A percentile compares a stretch with the other conserved stretches of the same genome.
phyloP scores from a whole-genome alignment of 176 grass and related monocot genomes.

The Aegilops bicornis region DNA sequence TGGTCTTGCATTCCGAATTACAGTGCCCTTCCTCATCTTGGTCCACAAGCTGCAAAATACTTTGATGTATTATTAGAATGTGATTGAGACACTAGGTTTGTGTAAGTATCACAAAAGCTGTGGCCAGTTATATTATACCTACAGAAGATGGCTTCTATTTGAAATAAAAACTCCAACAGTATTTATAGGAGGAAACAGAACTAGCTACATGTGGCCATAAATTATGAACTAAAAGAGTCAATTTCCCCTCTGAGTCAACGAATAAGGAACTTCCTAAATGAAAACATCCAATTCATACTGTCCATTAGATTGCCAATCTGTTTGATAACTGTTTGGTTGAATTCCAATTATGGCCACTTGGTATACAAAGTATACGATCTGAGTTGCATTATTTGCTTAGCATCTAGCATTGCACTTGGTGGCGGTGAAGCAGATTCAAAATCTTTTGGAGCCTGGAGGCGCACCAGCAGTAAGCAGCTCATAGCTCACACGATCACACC shows the following conservation, averaged over 20 bases:
- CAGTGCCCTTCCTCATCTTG: constrained; percentile 92
- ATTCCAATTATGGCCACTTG: neutral
- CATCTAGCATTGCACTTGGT: neutral
- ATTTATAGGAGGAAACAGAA: neutral
- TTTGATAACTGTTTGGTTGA: neutral
- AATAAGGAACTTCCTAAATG: neutral
- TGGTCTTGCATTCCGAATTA: constrained; percentile 92
- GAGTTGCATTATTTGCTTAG: neutral
- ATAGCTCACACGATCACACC: neutral
- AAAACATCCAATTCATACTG: neutral
- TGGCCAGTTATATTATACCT: too few species aligned
- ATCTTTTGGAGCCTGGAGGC: neutral
- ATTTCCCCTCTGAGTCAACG: neutral
- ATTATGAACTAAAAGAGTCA: neutral
- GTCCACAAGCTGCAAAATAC: constrained; percentile 76
- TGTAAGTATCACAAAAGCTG: neutral
- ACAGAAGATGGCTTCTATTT: neutral
- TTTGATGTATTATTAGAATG: neutral
- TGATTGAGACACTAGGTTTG: neutral
- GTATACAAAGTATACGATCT: neutral
- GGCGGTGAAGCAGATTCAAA: neutral
- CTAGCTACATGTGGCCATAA: neutral
- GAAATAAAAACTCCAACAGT: neutral
- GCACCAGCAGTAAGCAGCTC: too few species aligned
- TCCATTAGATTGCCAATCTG: neutral